A percentile compares a stretch with the other conserved stretches of the same genome.
Conservation (phyloP, 192 early-diverging fungal species). For the Chytriomyces sp. region DNA sequence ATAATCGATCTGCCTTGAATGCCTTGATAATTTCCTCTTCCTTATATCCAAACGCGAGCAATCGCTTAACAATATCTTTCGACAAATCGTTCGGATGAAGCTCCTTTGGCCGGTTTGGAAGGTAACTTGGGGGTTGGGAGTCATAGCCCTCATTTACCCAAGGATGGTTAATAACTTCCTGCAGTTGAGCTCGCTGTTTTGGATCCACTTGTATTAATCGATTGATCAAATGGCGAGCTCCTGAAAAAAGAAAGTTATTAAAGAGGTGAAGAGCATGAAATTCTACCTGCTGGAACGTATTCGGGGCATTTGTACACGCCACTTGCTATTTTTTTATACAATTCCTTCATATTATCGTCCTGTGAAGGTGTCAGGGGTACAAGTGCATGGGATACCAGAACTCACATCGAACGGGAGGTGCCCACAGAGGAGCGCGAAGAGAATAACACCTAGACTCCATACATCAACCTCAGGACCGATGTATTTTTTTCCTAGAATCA, state of each 20-base stretch:
- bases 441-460: slow-evolving; percentile 80
- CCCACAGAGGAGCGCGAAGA: slow-evolving; percentile 83
- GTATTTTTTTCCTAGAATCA: slow-evolving; percentile 80
- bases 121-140: slow-evolving; percentile 62
- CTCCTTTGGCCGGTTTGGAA: slow-evolving; percentile 53
- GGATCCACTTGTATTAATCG: slow-evolving; percentile 77
- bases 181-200: slow-evolving; percentile 64
- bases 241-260: slow-evolving; percentile 60
- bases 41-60: slow-evolving; percentile 52
- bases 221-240: slow-evolving; percentile 61
- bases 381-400: not conserved
- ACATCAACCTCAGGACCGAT: slow-evolving; percentile 87
- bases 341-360: slow-evolving; percentile 79
- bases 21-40: slow-evolving; percentile 42
- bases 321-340: slow-evolving; percentile 80
- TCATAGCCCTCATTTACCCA: slow-evolving; percentile 81
- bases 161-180: slow-evolving; percentile 68
- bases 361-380: not conserved
- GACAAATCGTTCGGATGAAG: slow-evolving; percentile 20
- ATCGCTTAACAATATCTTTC: slow-evolving; percentile 45
- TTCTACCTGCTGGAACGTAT: slow-evolving; percentile 54
- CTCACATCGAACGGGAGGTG: slow-evolving; percentile 75
- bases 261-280: slow-evolving; percentile 70
- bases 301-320: slow-evolving; percentile 65
- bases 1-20: slow-evolving; percentile 37